These are phyloP conservation scores for Metarhizium anisopliae DNA, from an alignment of 2,329 filamentous ascomycete genomes.

Conservation along the genomic window DNA sequence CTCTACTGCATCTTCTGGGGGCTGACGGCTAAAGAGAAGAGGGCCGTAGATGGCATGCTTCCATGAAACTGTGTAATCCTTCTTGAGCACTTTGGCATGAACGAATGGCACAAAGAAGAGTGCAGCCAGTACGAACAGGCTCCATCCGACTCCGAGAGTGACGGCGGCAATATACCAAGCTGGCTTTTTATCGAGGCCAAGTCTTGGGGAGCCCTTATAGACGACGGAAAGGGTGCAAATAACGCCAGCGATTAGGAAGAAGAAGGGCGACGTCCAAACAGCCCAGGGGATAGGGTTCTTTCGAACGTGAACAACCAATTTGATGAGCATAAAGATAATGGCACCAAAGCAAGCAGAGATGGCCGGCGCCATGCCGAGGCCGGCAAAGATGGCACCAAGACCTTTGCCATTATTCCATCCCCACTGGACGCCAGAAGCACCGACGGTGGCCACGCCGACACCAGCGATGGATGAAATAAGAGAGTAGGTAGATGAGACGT, in stretches of 20 bases:
- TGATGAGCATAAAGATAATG: slow-evolving; percentile 60
- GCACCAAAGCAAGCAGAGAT: slow-evolving; percentile 56
- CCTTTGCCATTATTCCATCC: slow-evolving; percentile 58
- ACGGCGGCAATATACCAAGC: slow-evolving; percentile 58
- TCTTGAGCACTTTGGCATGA: slow-evolving; percentile 58
- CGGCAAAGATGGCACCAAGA: slow-evolving; percentile 60
- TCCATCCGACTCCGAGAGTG: slow-evolving; percentile 54
- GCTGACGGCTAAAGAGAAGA: slow-evolving; percentile 50
- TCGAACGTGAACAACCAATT: slow-evolving; percentile 55
- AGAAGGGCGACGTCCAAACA: slow-evolving; percentile 64
- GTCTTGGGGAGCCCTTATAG: slow-evolving; percentile 69
- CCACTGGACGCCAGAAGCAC: slow-evolving; percentile 53
- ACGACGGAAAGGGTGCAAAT: slow-evolving; percentile 70
- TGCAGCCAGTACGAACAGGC: slow-evolving; percentile 48
- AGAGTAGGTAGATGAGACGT: slow-evolving; percentile 66
- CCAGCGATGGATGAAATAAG: slow-evolving; percentile 60
- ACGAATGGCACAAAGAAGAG: slow-evolving; percentile 68
- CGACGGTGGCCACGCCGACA: slow-evolving; percentile 59
- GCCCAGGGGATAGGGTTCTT: slow-evolving; percentile 65
- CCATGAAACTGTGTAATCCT: slow-evolving; percentile 55
- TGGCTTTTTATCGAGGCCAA: slow-evolving; percentile 58
- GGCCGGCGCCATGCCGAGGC: slow-evolving; percentile 57
- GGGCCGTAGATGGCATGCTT: slow-evolving; percentile 55
- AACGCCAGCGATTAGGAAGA: slow-evolving; percentile 67
- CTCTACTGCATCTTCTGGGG: slow-evolving; percentile 40